phyloP scores from a whole-genome alignment of 257 asterid genomes.

The Solanum medicagineum region DNA sequence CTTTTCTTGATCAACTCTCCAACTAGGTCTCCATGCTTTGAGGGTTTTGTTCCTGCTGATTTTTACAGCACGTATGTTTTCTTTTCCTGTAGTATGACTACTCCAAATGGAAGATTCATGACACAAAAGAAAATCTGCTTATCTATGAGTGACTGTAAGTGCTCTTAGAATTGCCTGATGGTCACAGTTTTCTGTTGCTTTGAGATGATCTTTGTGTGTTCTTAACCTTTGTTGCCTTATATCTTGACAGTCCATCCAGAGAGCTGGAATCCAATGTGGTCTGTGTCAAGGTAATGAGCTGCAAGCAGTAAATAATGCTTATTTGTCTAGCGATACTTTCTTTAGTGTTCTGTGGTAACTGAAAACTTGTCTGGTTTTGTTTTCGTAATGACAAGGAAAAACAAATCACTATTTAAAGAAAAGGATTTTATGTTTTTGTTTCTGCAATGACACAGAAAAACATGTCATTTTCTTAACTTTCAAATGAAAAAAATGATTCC shows the following conservation, averaged over 20 bases:
- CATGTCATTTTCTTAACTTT: background rate
- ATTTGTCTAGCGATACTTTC: background rate
- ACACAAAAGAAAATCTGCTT: slow-evolving; percentile 88
- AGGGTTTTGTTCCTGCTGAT: background rate
- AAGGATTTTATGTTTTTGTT: background rate
- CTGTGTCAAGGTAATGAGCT: slow-evolving; percentile 29
- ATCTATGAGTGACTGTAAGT: slow-evolving; percentile 74
- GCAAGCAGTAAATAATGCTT: background rate
- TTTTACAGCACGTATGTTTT: background rate
- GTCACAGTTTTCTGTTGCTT: background rate
- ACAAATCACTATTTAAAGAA: background rate
- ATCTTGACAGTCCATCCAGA: slow-evolving; percentile 34
- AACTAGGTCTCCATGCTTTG: background rate
- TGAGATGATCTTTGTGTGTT: background rate
- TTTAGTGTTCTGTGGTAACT: background rate
- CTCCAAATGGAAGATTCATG: slow-evolving; percentile 81
- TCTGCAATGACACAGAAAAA: background rate
- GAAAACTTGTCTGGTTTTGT: background rate
- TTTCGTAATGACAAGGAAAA: background rate
- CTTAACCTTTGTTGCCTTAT: background rate
- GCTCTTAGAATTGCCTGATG: background rate
- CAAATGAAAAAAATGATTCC: background rate
- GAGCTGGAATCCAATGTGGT: slow-evolving; percentile 56
- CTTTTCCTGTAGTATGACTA: slow-evolving; percentile 49
- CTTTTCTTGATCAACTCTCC: background rate